A percentile compares a stretch with the other conserved stretches of the same genome.
These are phyloP conservation scores for Erodium moschatum DNA, from an alignment of 441 rosid genomes.

Conservation along the genomic window DNA sequence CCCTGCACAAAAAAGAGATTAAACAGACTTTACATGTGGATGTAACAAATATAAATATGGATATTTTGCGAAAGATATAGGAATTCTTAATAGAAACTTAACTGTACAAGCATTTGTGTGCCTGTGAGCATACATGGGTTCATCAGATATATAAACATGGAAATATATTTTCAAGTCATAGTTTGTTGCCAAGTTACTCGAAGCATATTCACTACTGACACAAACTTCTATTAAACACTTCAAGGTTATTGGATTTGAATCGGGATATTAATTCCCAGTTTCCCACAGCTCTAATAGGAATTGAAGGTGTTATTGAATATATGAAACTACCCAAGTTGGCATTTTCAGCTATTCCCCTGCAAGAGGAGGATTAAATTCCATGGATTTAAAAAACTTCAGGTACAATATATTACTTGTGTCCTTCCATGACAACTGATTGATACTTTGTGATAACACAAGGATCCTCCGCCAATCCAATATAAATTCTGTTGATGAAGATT, in stretches of 20 bases:
- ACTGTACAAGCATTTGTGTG: not conserved
- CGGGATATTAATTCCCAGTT: not conserved
- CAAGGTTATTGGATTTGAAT: not conserved
- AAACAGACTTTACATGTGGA: constrained; percentile 4
- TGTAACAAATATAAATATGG: not conserved
- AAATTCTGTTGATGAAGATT: constrained; percentile 29
- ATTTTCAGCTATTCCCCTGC: constrained; percentile 2
- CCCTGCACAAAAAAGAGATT: constrained; percentile 26
- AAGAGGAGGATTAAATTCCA: not conserved
- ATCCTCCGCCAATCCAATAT: constrained; percentile 28
- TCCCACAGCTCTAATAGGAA: not conserved
- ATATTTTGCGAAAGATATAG: not conserved
- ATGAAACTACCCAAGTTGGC: not conserved
- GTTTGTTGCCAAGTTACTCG: not conserved
- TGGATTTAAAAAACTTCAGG: constrained; percentile 20
- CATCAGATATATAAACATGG: not conserved
- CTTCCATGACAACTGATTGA: constrained; percentile 31
- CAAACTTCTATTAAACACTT: not conserved
- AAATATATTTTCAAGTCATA: not conserved
- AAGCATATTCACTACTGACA: not conserved
- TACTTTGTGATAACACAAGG: constrained; percentile 22
- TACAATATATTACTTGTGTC: constrained; percentile 52
- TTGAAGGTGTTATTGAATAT: not conserved
- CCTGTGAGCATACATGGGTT: not conserved
- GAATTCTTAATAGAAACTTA: not conserved